Percentiles rank a stretch among this genome's conserved stretches.
phyloP scores from a whole-genome alignment of 2,329 filamentous ascomycete genomes.

The Penicillium hesseltinei region DNA sequence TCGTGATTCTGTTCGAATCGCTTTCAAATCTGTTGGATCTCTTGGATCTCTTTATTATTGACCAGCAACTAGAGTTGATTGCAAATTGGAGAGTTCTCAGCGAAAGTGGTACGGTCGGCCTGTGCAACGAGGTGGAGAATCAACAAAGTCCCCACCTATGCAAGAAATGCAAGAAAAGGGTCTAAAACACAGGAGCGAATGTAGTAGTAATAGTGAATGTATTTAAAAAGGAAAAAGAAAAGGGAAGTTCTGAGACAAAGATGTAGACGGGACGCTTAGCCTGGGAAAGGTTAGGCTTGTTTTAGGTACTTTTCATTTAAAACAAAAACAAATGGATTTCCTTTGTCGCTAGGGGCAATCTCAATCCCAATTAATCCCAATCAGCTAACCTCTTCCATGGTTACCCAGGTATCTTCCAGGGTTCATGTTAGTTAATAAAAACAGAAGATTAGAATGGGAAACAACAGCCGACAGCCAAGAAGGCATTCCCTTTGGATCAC shows the following conservation, averaged over 20 bases:
- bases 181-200: slow-evolving; percentile 2
- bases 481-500: not conserved
- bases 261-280: slow-evolving; percentile 1
- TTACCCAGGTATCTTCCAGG: not conserved
- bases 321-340: no score
- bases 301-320: not conserved
- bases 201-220: not conserved
- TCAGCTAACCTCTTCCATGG: no score
- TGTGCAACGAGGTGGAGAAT: slow-evolving; percentile 27
- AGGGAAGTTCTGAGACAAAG: slow-evolving; percentile 3
- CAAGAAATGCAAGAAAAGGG: not conserved
- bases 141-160: slow-evolving; percentile 21
- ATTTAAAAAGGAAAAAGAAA: not conserved
- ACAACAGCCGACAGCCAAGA: not conserved
- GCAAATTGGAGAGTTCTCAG: not conserved
- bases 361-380: no score
- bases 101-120: slow-evolving; percentile 18
- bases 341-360: slow-evolving; percentile 18
- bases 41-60: not conserved
- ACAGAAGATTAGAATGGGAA: not conserved
- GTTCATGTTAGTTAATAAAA: not conserved
- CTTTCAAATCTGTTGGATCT: not conserved
- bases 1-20: not conserved
- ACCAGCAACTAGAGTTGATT: slow-evolving; percentile 1
- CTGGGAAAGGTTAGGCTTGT: slow-evolving; percentile 4